These are phyloP conservation scores for Pseudocercospora eumusae DNA, from an alignment of 2,329 filamentous ascomycete genomes.

Conservation along the genomic window DNA sequence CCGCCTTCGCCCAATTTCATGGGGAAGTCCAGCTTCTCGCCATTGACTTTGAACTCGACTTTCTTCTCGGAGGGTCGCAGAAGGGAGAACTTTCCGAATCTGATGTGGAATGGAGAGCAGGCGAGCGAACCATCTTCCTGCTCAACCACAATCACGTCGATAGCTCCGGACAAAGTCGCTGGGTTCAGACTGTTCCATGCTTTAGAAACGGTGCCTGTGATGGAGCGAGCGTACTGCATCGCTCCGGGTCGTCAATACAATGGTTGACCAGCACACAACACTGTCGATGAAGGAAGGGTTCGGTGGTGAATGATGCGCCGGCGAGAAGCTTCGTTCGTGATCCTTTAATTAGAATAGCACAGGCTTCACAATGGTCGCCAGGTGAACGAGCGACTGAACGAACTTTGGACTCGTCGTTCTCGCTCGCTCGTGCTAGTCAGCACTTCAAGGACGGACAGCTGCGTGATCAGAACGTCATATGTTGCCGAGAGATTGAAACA, in stretches of 20 bases:
- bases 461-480: slow-evolving; percentile 10
- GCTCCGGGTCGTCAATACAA: not conserved
- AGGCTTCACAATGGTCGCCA: not conserved
- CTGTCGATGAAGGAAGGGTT: not conserved
- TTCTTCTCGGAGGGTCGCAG: slow-evolving; percentile 96
- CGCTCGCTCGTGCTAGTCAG: not conserved
- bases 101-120: slow-evolving; percentile 97
- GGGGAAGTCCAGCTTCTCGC: slow-evolving; percentile 83
- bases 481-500: not conserved
- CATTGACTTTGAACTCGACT: slow-evolving; percentile 96
- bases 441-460: slow-evolving; percentile 6
- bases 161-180: slow-evolving; percentile 92
- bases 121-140: slow-evolving; percentile 84
- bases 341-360: not conserved
- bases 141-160: slow-evolving; percentile 98
- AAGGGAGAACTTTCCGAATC: slow-evolving; percentile 97
- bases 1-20: slow-evolving; percentile 99
- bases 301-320: not conserved
- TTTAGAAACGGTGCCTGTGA: slow-evolving; percentile 93
- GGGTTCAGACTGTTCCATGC: slow-evolving; percentile 99
- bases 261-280: not conserved
- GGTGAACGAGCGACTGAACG: not conserved
- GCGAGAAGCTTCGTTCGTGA: not conserved
- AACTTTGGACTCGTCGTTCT: not conserved
- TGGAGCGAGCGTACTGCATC: slow-evolving; percentile 98